phyloP scores from a whole-genome alignment of 495 filamentous ascomycete species.

The Penicillium bialowiezense region DNA sequence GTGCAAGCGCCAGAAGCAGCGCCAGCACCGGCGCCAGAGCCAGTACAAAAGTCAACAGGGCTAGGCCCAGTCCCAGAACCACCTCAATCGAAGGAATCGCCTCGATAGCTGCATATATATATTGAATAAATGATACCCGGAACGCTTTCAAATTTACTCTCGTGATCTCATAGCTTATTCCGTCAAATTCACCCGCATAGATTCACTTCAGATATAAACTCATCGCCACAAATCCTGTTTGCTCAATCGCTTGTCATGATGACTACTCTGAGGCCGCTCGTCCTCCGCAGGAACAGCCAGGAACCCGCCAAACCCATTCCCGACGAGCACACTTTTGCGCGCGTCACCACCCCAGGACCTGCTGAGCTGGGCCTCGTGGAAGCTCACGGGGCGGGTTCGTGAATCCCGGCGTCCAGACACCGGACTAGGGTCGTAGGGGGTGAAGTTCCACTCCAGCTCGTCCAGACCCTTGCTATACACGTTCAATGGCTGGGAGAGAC shows the following conservation, averaged over 20 bases:
- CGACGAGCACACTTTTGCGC: conserved; percentile 61
- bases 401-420: conserved; percentile 30
- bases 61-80: no score
- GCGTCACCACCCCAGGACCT: conserved; percentile 60
- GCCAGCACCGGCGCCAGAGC: no score
- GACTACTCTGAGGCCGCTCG: conserved; percentile 35
- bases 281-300: conserved; percentile 69
- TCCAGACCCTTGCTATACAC: conserved; percentile 85
- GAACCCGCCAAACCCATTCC: conserved; percentile 79
- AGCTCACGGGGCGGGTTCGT: conserved; percentile 52
- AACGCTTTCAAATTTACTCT: conserved; percentile 1
- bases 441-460: conserved; percentile 84
- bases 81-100: neutral
- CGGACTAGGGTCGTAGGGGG: conserved; percentile 49
- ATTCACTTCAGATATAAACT: no score
- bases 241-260: conserved; percentile 31
- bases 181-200: no score
- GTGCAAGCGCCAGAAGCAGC: no score
- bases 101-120: neutral
- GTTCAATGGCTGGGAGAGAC: conserved; percentile 63
- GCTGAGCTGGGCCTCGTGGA: conserved; percentile 51
- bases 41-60: no score
- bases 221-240: conserved; percentile 45
- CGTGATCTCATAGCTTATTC: conserved; percentile 7
- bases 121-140: neutral